Conservation (phyloP, 1,139 yeast species). For the Debaryomyces fabryi region DNA sequence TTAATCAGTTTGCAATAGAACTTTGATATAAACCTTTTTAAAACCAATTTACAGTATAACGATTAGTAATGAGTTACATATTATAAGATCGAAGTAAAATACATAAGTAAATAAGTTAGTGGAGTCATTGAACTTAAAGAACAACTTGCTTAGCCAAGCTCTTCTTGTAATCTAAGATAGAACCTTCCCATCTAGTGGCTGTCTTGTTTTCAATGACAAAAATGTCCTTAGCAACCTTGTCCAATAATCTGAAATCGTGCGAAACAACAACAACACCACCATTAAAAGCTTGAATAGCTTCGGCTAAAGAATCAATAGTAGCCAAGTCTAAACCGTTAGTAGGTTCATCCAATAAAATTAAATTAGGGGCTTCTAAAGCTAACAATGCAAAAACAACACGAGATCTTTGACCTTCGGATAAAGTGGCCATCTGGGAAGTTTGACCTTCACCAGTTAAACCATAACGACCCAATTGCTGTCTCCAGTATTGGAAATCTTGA, state of each 20-base stretch:
- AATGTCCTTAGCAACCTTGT: conserved; percentile 96
- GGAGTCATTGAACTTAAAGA: conserved; percentile 39
- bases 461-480: conserved; percentile 96
- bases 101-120: neutral
- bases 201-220: conserved; percentile 93
- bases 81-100: conserved; percentile 6
- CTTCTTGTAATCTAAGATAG: conserved; percentile 89
- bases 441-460: conserved; percentile 99
- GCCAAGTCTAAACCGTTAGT: conserved; percentile 99
- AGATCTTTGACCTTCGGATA: conserved; percentile 99
- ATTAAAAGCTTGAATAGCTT: conserved; percentile 88
- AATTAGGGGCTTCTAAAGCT: conserved; percentile 94
- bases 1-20: conserved; percentile 1
- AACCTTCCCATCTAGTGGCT: conserved; percentile 95
- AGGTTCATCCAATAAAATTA: conserved; percentile 96
- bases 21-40: neutral
- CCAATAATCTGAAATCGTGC: conserved; percentile 98
- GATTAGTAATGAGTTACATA: neutral
- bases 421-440: conserved; percentile 97
- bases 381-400: conserved; percentile 96
- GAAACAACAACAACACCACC: conserved; percentile 99
- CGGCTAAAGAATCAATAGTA: conserved; percentile 96
- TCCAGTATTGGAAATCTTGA: conserved; percentile 99
- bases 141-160: conserved; percentile 88
- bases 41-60: neutral